These are phyloP conservation scores for Leucosporidium yakuticum DNA, from an alignment of 768 basidiomycete species.

Conservation along the genomic window DNA sequence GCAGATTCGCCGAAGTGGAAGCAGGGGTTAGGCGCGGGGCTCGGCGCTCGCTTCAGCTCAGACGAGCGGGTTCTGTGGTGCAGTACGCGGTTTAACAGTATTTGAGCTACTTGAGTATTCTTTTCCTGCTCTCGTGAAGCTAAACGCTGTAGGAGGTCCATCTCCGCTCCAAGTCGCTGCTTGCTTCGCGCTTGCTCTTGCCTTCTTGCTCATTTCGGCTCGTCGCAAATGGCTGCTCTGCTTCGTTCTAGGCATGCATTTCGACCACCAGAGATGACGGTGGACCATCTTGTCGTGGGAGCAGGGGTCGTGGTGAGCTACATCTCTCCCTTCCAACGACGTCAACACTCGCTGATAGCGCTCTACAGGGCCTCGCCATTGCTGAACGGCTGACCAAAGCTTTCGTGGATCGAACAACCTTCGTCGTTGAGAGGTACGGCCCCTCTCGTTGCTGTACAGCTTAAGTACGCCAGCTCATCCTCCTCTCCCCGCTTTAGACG, in stretches of 20 bases:
- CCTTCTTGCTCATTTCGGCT: not conserved
- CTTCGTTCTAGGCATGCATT: conserved; percentile 40
- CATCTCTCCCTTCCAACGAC: not conserved
- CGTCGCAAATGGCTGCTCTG: not conserved
- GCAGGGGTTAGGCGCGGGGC: not conserved
- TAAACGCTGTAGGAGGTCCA: not conserved
- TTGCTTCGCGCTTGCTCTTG: not conserved
- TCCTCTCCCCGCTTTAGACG: conserved; percentile 6
- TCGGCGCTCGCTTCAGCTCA: too few species aligned
- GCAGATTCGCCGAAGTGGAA: not conserved
- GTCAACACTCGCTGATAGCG: conserved; percentile 47
- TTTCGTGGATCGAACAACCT: conserved; percentile 65
- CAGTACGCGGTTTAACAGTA: not conserved
- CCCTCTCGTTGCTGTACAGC: not conserved
- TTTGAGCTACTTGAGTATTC: not conserved
- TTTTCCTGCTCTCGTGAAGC: not conserved
- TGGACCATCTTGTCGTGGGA: conserved; percentile 83
- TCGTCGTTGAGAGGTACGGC: conserved; percentile 70
- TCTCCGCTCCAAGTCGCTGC: not conserved
- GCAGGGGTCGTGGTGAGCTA: conserved; percentile 55
- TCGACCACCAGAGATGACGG: conserved; percentile 61
- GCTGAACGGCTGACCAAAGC: conserved; percentile 63
- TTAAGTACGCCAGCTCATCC: not conserved
- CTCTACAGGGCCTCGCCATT: conserved; percentile 74
- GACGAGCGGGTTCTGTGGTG: not conserved